Conservation (phyloP, 2,329 filamentous ascomycete species). For the Elsinoe perseae region DNA sequence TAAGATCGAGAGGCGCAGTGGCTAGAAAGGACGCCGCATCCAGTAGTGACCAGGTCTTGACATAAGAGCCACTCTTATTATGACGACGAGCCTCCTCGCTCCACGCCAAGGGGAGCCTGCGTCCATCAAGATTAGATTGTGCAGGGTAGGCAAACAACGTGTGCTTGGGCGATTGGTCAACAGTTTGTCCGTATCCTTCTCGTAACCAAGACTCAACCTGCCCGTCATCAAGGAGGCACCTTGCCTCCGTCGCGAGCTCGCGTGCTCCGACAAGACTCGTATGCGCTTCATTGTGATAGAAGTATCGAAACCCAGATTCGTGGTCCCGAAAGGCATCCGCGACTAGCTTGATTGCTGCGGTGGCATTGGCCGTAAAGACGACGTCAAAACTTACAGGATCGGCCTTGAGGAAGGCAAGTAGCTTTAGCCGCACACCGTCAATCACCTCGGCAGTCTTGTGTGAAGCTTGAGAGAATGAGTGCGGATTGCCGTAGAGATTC, state of each 20-base stretch:
- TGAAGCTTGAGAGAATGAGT: constrained; percentile 75
- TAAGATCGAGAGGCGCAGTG: constrained; percentile 67
- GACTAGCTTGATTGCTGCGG: constrained; percentile 81
- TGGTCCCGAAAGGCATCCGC: constrained; percentile 65
- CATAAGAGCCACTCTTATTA: constrained; percentile 20
- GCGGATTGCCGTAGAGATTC: constrained; percentile 82
- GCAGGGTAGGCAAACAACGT: constrained; percentile 72
- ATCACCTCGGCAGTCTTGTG: constrained; percentile 61
- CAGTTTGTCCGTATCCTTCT: constrained; percentile 31
- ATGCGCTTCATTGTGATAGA: constrained; percentile 76
- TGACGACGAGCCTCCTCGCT: constrained; percentile 37
- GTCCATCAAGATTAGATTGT: constrained; percentile 89
- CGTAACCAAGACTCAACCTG: constrained; percentile 56
- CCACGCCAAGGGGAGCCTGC: constrained; percentile 66
- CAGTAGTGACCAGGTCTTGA: constrained; percentile 55
- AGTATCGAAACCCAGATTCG: constrained; percentile 65
- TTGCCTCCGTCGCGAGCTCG: constrained; percentile 56
- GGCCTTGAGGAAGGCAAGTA: constrained; percentile 71
- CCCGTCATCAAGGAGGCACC: constrained; percentile 57
- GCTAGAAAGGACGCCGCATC: constrained; percentile 78
- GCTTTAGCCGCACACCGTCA: constrained; percentile 66
- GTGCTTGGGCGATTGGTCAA: constrained; percentile 28
- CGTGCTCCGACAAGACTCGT: constrained; percentile 80
- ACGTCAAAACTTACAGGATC: constrained; percentile 76
- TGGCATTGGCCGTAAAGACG: constrained; percentile 88